These are phyloP conservation scores for Talaromyces sp. DNA, from an alignment of 2,329 filamentous ascomycete species.

Conservation along the genomic window DNA sequence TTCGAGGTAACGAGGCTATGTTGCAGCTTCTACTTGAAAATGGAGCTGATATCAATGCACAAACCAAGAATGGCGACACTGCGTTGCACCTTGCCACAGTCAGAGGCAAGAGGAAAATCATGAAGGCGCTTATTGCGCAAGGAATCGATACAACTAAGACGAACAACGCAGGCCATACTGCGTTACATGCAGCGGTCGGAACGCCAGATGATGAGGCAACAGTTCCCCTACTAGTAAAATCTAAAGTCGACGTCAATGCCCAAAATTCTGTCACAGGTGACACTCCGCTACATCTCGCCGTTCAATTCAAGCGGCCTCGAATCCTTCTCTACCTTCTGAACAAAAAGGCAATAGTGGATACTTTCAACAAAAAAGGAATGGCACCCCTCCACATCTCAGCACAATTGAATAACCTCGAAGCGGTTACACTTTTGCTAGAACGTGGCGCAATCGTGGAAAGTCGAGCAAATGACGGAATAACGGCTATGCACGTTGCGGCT, in stretches of 20 bases:
- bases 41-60: constrained; percentile 27
- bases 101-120: constrained; percentile 27
- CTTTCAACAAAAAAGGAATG: constrained; percentile 26
- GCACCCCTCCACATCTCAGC: constrained; percentile 31
- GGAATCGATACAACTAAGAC: constrained; percentile 21
- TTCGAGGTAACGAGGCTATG: constrained; percentile 31
- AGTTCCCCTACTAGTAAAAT: constrained; percentile 31
- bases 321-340: constrained; percentile 31
- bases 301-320: constrained; percentile 24
- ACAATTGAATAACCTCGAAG: constrained; percentile 31
- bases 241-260: constrained; percentile 24
- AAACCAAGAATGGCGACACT: constrained; percentile 28
- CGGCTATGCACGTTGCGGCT: constrained; percentile 29
- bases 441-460: constrained; percentile 25
- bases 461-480: constrained; percentile 24
- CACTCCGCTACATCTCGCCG: constrained; percentile 29
- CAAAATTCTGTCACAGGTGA: constrained; percentile 27
- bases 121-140: constrained; percentile 25
- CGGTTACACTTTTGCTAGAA: constrained; percentile 28
- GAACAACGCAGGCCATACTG: constrained; percentile 22
- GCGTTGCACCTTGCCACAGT: constrained; percentile 30
- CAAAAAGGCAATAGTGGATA: constrained; percentile 26
- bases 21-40: constrained; percentile 28
- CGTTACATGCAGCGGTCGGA: constrained; percentile 29
- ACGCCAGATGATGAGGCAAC: constrained; percentile 30